Conservation (phyloP, 176 grass and related monocot species). For the Dactylis glomerata region DNA sequence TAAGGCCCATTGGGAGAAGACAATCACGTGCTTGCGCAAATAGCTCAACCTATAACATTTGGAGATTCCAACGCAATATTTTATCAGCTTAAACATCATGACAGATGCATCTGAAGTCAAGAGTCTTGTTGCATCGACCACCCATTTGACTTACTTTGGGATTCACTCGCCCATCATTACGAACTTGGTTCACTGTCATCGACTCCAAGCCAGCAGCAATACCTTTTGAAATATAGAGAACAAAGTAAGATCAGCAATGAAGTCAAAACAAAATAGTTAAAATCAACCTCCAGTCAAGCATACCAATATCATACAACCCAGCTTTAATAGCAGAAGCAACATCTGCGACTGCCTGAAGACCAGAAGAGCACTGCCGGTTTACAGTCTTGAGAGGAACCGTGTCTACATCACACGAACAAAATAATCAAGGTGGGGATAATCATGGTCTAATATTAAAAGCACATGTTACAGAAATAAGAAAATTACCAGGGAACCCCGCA, state of each 20-base stretch:
- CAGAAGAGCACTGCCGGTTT: slow-evolving; percentile 90
- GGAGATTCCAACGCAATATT: slow-evolving; percentile 20
- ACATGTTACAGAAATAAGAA: background rate
- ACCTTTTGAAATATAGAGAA: slow-evolving; percentile 55
- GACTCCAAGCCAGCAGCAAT: slow-evolving; percentile 93
- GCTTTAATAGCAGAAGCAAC: slow-evolving; percentile 81
- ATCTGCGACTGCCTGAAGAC: slow-evolving; percentile 92
- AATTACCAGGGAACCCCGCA: slow-evolving; percentile 82
- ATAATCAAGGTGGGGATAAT: background rate
- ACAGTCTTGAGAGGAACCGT: slow-evolving; percentile 90
- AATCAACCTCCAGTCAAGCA: slow-evolving; percentile 1
- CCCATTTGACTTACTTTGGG: slow-evolving; percentile 60
- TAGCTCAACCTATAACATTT: slow-evolving; percentile 54
- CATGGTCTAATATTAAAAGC: background rate
- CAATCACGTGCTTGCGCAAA: slow-evolving; percentile 90
- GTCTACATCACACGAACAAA: slow-evolving; percentile 48
- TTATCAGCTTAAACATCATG: slow-evolving; percentile 25
- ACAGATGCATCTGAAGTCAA: background rate
- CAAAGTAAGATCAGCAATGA: slow-evolving; percentile 14
- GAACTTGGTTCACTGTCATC: slow-evolving; percentile 64
- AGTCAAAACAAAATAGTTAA: slow-evolving; percentile 18
- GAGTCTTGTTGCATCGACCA: background rate
- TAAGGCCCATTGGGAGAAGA: slow-evolving; percentile 92
- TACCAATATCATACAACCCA: slow-evolving; percentile 85
- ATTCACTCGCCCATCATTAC: slow-evolving; percentile 40